phyloP scores from a whole-genome alignment of 257 asterid genomes.

The Jaltomata sinuosa region DNA sequence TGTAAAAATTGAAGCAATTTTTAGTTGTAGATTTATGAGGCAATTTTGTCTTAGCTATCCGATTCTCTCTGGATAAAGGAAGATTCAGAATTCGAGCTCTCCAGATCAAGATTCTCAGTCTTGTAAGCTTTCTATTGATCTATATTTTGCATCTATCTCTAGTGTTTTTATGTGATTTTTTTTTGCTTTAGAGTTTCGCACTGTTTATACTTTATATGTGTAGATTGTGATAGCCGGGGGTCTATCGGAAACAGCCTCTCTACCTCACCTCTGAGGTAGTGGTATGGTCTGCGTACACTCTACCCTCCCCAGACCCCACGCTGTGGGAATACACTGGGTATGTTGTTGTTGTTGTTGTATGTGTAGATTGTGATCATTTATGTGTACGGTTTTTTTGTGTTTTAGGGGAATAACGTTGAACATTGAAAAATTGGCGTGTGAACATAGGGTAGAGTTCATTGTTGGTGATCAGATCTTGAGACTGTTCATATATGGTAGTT shows the following conservation, averaged over 20 bases:
- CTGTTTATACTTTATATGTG: too few relatives aligned
- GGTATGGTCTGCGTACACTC: too few relatives aligned
- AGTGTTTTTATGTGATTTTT: background rate
- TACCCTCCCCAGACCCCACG: too few relatives aligned
- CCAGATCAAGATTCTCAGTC: constrained; percentile 35
- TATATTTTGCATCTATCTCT: background rate
- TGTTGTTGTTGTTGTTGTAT: background rate
- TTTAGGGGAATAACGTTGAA: background rate
- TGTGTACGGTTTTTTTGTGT: background rate
- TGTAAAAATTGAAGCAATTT: background rate
- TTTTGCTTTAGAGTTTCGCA: background rate
- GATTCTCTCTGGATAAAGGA: constrained; percentile 5
- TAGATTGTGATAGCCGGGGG: too few relatives aligned
- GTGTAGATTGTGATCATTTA: background rate
- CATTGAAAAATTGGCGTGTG: too few relatives aligned
- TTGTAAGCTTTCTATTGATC: constrained; percentile 30
- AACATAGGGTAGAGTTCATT: constrained; percentile 2
- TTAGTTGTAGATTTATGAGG: background rate
- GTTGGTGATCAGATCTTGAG: background rate
- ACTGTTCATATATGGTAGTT: constrained; percentile 9
- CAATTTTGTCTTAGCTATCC: too few relatives aligned
- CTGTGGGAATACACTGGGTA: too few relatives aligned
- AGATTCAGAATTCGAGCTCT: constrained; percentile 3
- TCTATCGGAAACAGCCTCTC: too few relatives aligned
- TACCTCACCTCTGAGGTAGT: too few relatives aligned